Evolutionary conservation across 1,139 yeast genomes (phyloP).

Genomic region (Neolecta irregularis): DNA sequence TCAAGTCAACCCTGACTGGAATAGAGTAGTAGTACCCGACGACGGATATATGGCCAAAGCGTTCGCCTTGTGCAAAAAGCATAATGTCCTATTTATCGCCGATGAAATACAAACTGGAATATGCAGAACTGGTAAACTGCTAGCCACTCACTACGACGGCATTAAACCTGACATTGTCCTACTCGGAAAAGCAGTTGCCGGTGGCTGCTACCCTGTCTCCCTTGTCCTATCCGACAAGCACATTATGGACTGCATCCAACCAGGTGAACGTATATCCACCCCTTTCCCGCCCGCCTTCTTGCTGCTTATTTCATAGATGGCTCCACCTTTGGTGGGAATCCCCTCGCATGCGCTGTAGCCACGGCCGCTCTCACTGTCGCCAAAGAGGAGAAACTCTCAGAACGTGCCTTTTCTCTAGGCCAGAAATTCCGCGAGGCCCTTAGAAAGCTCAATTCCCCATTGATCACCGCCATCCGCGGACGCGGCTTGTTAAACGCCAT

Average conservation of each 20-base stretch:
- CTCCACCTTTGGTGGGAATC: conserved; percentile 96
- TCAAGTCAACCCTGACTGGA: conserved; percentile 23
- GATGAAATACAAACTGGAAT: conserved; percentile 97
- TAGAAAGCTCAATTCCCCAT: conserved; percentile 40
- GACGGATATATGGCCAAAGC: conserved; percentile 61
- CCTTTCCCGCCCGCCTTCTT: no score
- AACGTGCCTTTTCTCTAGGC: conserved; percentile 62
- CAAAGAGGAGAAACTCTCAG: conserved; percentile 70
- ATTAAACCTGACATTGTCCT: conserved; percentile 76
- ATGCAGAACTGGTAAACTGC: conserved; percentile 90
- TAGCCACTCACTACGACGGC: conserved; percentile 77
- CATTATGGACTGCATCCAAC: conserved; percentile 77
- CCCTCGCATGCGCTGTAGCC: conserved; percentile 85
- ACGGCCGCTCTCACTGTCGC: conserved; percentile 88
- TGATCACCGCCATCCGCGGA: conserved; percentile 85
- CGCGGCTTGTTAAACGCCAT: conserved; percentile 79
- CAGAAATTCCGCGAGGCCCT: conserved; percentile 53
- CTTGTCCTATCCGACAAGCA: conserved; percentile 79
- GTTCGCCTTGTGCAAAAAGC: conserved; percentile 56
- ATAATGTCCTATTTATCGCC: conserved; percentile 77
- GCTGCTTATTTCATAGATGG: no score
- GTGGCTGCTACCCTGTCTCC: conserved; percentile 87
- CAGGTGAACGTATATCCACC: no score
- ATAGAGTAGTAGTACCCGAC: conserved; percentile 87
- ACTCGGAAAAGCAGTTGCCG: conserved; percentile 88